A percentile compares a stretch with the other conserved stretches of the same genome.
phyloP scores from a whole-genome alignment of 2,329 filamentous ascomycete genomes.

The Aspergillus alliaceus region DNA sequence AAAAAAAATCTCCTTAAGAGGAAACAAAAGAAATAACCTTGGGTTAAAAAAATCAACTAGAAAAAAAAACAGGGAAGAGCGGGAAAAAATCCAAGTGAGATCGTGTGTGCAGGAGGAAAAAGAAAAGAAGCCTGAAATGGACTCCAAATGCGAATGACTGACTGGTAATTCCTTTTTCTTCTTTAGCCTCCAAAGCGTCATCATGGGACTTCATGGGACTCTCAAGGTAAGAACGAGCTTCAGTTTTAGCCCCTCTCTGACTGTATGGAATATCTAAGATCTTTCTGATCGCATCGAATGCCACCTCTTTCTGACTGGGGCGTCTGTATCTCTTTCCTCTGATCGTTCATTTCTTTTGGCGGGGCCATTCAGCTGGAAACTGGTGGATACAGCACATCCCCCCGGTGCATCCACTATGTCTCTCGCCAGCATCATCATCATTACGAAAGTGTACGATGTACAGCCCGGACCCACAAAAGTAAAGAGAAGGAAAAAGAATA shows the following conservation, averaged over 20 bases:
- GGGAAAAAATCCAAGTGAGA: background rate
- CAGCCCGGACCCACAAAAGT: background rate
- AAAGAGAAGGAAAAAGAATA: background rate
- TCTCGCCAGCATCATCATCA: background rate
- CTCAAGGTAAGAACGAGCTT: background rate
- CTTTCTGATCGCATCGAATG: background rate
- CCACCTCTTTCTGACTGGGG: background rate
- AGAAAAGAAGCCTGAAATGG: background rate
- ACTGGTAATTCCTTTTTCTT: background rate
- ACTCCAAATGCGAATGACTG: background rate
- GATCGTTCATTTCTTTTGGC: background rate
- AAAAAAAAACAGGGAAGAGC: background rate
- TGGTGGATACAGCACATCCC: background rate
- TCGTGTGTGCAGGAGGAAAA: background rate
- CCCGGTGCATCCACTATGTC: background rate
- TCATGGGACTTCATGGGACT: constrained; percentile 1
- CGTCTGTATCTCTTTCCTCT: background rate
- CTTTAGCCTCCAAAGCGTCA: background rate
- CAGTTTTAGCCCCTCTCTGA: background rate
- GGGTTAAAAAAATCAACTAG: too few relatives aligned
- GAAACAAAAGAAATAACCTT: background rate
- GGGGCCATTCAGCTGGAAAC: background rate
- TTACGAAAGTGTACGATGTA: constrained; percentile 1
- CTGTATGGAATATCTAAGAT: background rate
- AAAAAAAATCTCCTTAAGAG: background rate